Percentiles rank a stretch among this genome's conserved stretches.
These are phyloP conservation scores for Nitzschia sp. DNA, from an alignment of 108 stramenopile species.

Conservation along the genomic window DNA sequence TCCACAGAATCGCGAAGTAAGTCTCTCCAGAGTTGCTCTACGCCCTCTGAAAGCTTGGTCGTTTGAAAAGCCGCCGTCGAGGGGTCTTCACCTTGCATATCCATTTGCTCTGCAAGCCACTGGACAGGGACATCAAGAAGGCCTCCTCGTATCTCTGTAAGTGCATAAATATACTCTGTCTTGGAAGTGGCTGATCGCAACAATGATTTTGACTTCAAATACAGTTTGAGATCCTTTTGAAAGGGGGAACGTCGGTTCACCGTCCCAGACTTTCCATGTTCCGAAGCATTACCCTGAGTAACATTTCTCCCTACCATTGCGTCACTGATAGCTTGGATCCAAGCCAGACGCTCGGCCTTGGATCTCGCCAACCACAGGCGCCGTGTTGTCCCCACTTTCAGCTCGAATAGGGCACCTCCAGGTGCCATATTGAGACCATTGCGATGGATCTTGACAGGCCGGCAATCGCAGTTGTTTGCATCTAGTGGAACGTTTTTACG, in stretches of 20 bases:
- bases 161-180: conserved; percentile 51
- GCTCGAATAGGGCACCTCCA: conserved; percentile 54
- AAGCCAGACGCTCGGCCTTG: conserved; percentile 63
- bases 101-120: conserved; percentile 75
- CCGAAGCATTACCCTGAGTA: conserved; percentile 53
- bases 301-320: conserved; percentile 80
- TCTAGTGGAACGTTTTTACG: conserved; percentile 69
- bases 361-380: conserved; percentile 77
- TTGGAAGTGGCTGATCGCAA: conserved; percentile 53
- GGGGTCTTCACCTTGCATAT: conserved; percentile 12
- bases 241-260: conserved; percentile 61
- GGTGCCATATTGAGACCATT: conserved; percentile 43
- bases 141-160: conserved; percentile 31
- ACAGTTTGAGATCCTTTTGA: conserved; percentile 52
- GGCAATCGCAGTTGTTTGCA: conserved; percentile 56
- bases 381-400: conserved; percentile 42
- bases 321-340: conserved; percentile 77
- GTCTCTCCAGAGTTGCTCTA: conserved; percentile 83
- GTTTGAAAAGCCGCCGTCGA: conserved; percentile 52
- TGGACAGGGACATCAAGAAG: conserved; percentile 68
- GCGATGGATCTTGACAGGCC: conserved; percentile 65
- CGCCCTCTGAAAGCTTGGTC: conserved; percentile 39
- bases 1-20: conserved; percentile 69
- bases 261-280: conserved; percentile 30
- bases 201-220: conserved; percentile 50